Percentiles rank a stretch among this genome's conserved stretches.
phyloP scores from a whole-genome alignment of 208 protist species.

The Leishmania lainsoni region DNA sequence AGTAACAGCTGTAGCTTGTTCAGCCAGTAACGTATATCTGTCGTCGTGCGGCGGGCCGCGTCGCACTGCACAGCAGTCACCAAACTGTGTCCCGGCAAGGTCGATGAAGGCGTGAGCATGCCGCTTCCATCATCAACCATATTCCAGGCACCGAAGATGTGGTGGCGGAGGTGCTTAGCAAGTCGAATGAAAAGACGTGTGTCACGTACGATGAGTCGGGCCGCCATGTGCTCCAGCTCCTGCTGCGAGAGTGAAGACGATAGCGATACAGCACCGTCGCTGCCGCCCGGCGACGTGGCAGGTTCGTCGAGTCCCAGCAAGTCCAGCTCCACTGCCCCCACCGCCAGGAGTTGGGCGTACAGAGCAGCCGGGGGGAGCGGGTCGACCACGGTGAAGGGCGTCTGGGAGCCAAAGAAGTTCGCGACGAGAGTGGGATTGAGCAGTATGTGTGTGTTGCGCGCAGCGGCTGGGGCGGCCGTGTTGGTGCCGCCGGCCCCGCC shows the following conservation, averaged over 20 bases:
- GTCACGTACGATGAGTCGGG: slow-evolving; percentile 18
- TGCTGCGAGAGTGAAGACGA: slow-evolving; percentile 29
- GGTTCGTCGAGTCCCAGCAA: slow-evolving; percentile 13
- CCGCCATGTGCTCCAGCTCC: slow-evolving; percentile 22
- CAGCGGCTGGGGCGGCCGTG: slow-evolving; percentile 4
- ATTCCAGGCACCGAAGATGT: slow-evolving; percentile 27
- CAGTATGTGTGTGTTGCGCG: slow-evolving; percentile 36
- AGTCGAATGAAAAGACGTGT: slow-evolving; percentile 26
- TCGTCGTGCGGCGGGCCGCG: slow-evolving; percentile 34
- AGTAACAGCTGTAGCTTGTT: slow-evolving; percentile 72
- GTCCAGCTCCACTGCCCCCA: slow-evolving; percentile 63
- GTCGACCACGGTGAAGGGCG: slow-evolving; percentile 64
- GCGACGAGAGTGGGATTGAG: slow-evolving; percentile 50
- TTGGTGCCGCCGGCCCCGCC: background rate
- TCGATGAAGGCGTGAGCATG: background rate
- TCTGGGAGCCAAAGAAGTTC: slow-evolving; percentile 72
- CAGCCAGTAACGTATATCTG: slow-evolving; percentile 74
- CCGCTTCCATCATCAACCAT: background rate
- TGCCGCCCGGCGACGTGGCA: background rate
- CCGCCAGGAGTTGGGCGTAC: slow-evolving; percentile 61
- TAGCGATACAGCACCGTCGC: background rate
- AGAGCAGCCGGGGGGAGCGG: slow-evolving; percentile 52
- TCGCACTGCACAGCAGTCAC: slow-evolving; percentile 4
- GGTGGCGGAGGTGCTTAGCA: slow-evolving; percentile 18
- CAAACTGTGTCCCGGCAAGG: background rate